These are phyloP conservation scores for Trypanosoma scelopori DNA, from an alignment of 208 protist genomes.

Conservation along the genomic window DNA sequence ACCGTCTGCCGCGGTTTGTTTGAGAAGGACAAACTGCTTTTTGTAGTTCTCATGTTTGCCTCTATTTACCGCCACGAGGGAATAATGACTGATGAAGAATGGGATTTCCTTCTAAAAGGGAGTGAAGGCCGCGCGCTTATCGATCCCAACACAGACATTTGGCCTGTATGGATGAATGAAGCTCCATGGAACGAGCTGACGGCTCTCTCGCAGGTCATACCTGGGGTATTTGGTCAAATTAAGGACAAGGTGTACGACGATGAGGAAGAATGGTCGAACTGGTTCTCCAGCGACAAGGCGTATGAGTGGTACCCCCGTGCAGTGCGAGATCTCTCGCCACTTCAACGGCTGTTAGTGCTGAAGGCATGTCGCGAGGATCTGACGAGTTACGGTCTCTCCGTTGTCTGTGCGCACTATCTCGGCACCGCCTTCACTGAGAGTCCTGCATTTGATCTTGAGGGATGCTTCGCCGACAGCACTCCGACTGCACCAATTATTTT, in stretches of 20 bases:
- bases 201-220: constrained; percentile 76
- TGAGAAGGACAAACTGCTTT: constrained; percentile 95
- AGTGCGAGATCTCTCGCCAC: constrained; percentile 51
- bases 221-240: constrained; percentile 78
- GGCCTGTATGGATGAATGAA: constrained; percentile 87
- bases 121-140: constrained; percentile 73
- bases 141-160: constrained; percentile 73
- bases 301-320: constrained; percentile 70
- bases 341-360: constrained; percentile 89
- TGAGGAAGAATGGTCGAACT: constrained; percentile 80
- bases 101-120: constrained; percentile 89
- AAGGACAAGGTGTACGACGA: constrained; percentile 84
- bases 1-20: constrained; percentile 95
- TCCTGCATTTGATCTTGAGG: constrained; percentile 90
- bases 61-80: constrained; percentile 81
- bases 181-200: constrained; percentile 92
- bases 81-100: constrained; percentile 73
- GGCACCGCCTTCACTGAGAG: constrained; percentile 91
- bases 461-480: constrained; percentile 89
- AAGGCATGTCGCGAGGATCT: constrained; percentile 90
- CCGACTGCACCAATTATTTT: constrained; percentile 94
- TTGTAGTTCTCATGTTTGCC: constrained; percentile 94
- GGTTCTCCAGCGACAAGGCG: constrained; percentile 85
- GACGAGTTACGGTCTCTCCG: constrained; percentile 84
- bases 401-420: constrained; percentile 74